Conservation (phyloP, 306 rosid genomes). For the Boehmeria nivea region DNA sequence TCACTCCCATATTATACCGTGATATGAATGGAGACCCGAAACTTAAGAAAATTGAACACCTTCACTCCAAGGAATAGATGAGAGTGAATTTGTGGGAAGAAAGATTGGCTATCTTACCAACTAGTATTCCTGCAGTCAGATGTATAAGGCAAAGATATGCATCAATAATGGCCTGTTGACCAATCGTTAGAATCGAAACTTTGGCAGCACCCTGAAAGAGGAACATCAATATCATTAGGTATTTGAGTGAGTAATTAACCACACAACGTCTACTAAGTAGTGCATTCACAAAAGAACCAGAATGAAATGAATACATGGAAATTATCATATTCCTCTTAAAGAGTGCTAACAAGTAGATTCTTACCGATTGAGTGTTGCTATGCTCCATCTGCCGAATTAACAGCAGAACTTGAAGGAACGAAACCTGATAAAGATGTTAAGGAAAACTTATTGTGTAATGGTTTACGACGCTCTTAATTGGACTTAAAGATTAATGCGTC, state of each 20-base stretch:
- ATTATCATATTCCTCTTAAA: neutral
- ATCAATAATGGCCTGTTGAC: slow-evolving; percentile 98
- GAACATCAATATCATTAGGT: slow-evolving; percentile 10
- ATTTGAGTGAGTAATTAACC: neutral
- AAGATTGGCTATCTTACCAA: slow-evolving; percentile 81
- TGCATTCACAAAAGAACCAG: too few species aligned
- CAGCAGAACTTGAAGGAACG: slow-evolving; percentile 96
- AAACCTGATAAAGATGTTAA: slow-evolving; percentile 60
- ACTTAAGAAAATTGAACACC: neutral
- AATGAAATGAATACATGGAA: too few species aligned
- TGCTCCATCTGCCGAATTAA: slow-evolving; percentile 99
- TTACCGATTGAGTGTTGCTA: slow-evolving; percentile 96
- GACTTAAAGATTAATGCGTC: neutral
- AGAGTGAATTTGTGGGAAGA: too few species aligned
- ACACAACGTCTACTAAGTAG: neutral
- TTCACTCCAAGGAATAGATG: slow-evolving; percentile 3
- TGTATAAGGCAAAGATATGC: slow-evolving; percentile 96
- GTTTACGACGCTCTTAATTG: slow-evolving; percentile 24
- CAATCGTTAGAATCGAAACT: slow-evolving; percentile 89
- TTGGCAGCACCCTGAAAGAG: slow-evolving; percentile 90
- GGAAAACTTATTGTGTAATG: slow-evolving; percentile 30
- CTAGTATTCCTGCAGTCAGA: slow-evolving; percentile 94
- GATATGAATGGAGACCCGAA: too few species aligned
- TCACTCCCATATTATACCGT: neutral
- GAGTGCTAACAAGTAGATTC: slow-evolving; percentile 19